phyloP scores from a whole-genome alignment of 2,329 filamentous ascomycete genomes.

The Trichoderma asperellum region DNA sequence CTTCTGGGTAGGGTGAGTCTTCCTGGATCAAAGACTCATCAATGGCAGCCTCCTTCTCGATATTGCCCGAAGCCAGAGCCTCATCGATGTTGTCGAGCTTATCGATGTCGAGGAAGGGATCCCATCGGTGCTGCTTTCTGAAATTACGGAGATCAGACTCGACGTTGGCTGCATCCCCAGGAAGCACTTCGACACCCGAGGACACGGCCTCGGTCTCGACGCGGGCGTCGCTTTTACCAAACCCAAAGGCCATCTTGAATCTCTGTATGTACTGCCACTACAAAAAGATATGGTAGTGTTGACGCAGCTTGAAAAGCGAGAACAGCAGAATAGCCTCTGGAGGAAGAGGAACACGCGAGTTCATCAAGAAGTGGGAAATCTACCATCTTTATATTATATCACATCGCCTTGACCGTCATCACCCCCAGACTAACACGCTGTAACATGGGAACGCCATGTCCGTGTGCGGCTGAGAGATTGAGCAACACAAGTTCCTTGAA shows the following conservation, averaged over 20 bases:
- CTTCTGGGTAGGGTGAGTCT: constrained; percentile 49
- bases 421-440: background rate
- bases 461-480: constrained; percentile 13
- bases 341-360: background rate
- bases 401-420: background rate
- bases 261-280: constrained; percentile 35
- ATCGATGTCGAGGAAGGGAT: constrained; percentile 60
- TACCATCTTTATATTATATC: constrained; percentile 7
- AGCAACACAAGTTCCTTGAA: background rate
- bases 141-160: constrained; percentile 47
- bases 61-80: constrained; percentile 49
- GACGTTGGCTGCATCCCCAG: constrained; percentile 29
- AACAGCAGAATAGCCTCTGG: constrained; percentile 18
- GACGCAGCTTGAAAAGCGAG: background rate
- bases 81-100: constrained; percentile 57
- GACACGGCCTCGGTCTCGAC: constrained; percentile 31
- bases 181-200: constrained; percentile 32
- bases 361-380: background rate
- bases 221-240: constrained; percentile 30
- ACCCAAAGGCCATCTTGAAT: constrained; percentile 33
- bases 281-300: constrained; percentile 34
- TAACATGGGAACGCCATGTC: constrained; percentile 10
- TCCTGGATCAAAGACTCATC: constrained; percentile 55
- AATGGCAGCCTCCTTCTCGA: constrained; percentile 50
- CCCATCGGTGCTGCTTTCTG: constrained; percentile 57